phyloP scores from a whole-genome alignment of 352 stramenopile species.

The Pythium aquatile region DNA sequence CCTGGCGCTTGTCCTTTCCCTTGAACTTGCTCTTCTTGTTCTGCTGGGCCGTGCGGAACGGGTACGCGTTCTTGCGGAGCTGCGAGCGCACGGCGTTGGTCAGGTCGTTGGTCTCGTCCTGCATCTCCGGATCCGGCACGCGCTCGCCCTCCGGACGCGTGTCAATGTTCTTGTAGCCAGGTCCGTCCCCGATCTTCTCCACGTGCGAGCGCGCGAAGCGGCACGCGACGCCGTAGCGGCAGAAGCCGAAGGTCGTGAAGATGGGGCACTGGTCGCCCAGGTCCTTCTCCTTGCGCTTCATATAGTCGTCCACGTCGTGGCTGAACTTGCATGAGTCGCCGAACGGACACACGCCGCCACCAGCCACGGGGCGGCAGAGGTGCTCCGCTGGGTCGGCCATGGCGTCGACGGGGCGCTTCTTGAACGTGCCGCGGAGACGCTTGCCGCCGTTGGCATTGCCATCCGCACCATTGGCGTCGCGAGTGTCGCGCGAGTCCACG shows the following conservation, averaged over 20 bases:
- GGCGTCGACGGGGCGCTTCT: conserved; percentile 79
- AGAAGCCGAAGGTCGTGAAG: conserved; percentile 85
- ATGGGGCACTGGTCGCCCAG: conserved; percentile 73
- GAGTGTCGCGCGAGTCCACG: conserved; percentile 3
- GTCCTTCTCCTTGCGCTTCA: conserved; percentile 85
- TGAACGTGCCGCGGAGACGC: conserved; percentile 65
- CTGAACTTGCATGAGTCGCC: conserved; percentile 85
- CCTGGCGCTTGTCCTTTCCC: conserved; percentile 36
- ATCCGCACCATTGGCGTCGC: conserved; percentile 6
- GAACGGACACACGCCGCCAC: conserved; percentile 62
- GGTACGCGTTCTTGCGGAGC: conserved; percentile 92
- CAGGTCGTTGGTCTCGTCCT: conserved; percentile 31
- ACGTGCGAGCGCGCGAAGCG: conserved; percentile 86
- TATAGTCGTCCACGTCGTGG: conserved; percentile 80
- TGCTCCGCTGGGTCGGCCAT: conserved; percentile 58
- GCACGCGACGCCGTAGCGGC: conserved; percentile 91
- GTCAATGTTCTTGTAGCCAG: conserved; percentile 40
- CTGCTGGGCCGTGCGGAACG: conserved; percentile 83
- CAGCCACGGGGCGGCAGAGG: conserved; percentile 68
- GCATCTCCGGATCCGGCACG: conserved; percentile 24
- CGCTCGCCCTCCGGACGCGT: conserved; percentile 32
- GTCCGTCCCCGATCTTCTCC: conserved; percentile 29
- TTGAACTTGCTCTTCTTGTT: conserved; percentile 59
- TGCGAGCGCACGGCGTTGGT: conserved; percentile 74
- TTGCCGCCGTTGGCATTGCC: conserved; percentile 24